A percentile compares a stretch with the other conserved stretches of the same genome.
Conservation (phyloP, 1,139 yeast genomes). For the Candida glucosophila region DNA sequence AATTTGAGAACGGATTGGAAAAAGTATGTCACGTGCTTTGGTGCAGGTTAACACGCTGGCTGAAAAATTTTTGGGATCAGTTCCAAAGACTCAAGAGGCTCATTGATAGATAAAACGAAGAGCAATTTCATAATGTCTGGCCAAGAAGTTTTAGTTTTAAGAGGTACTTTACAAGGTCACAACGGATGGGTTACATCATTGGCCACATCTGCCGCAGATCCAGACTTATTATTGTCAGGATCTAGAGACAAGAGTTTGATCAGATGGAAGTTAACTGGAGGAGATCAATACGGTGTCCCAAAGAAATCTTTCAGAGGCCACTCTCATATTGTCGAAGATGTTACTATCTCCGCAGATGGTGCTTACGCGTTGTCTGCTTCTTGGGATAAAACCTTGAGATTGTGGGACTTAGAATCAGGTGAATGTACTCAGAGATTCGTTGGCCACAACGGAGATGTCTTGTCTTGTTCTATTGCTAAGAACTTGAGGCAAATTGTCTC, state of each 20-base stretch:
- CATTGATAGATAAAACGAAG: neutral
- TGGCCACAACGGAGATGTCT: constrained; percentile 97
- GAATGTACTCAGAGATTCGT: constrained; percentile 91
- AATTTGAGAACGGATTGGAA: constrained; percentile 11
- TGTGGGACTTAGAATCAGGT: constrained; percentile 97
- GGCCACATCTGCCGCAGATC: constrained; percentile 98
- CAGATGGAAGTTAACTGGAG: constrained; percentile 96
- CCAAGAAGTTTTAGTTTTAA: constrained; percentile 95
- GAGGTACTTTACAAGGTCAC: constrained; percentile 97
- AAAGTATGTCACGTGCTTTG: no score
- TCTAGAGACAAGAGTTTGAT: constrained; percentile 98
- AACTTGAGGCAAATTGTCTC: constrained; percentile 98
- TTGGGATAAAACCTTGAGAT: constrained; percentile 99
- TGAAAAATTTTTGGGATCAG: constrained; percentile 5
- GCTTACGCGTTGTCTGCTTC: constrained; percentile 97
- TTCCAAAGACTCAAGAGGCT: neutral
- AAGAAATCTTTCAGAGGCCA: constrained; percentile 97
- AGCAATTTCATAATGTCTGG: constrained; percentile 40
- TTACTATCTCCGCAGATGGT: constrained; percentile 97
- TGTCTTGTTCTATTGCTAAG: constrained; percentile 93
- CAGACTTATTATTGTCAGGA: constrained; percentile 96
- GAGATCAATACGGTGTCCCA: constrained; percentile 97
- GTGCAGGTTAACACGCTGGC: constrained; percentile 1
- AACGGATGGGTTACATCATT: constrained; percentile 93
- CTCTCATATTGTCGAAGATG: constrained; percentile 98